Base-by-base conservation (phyloP, 345 rosid genomes). In the Citrus sp. region DNA sequence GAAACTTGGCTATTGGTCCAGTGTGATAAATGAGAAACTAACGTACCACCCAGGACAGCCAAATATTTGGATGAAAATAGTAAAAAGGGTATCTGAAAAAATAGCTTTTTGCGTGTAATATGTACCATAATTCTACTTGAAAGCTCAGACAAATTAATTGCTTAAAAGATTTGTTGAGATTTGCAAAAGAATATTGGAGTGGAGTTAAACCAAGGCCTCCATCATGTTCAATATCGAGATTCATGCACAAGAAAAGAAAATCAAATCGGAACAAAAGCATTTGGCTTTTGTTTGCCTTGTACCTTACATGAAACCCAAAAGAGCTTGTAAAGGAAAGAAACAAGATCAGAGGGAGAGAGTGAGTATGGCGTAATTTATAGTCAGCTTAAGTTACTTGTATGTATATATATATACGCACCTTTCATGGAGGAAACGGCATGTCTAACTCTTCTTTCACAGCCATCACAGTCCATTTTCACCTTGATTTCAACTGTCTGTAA, bases 391-490 rank as follows among this genome's bases (percentile, higher is more conserved):
- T 0, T 37, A 4, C 16, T 5, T 14, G 1, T 16, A 4, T 30
- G 28, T 37, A 1, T 7, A 1, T 25, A 38, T 5, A 18, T 9
- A 38, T 0, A 38, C 42, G 6, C 58, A 88, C 91, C 91, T 85
- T 85, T 88, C 55, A 88, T 83, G 84, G 82, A 59, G 61, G 82
- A 75, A 73, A 82, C 89, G 70, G 89, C 74, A n/a, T 86, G 70
- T 65, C 67, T 81, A 56, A 88, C 89, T 75, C 74, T 83, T 73
- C 91, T 85, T 82, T 86, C 91, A 37, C 91, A 86, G 68, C 91
- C 91, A 27, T 86, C 91, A 38, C 91, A 88, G 63, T 88, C 91
- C 91, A 88, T 88, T 75, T 88, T 88, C 82, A 88, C 89, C 80
- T 88, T 88, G 78, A 88, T 88, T 1, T 88, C 89, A 68, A 88